Evolutionary conservation across 768 basidiomycete genomes (phyloP).

Genomic region (Trametopsis cervina): DNA sequence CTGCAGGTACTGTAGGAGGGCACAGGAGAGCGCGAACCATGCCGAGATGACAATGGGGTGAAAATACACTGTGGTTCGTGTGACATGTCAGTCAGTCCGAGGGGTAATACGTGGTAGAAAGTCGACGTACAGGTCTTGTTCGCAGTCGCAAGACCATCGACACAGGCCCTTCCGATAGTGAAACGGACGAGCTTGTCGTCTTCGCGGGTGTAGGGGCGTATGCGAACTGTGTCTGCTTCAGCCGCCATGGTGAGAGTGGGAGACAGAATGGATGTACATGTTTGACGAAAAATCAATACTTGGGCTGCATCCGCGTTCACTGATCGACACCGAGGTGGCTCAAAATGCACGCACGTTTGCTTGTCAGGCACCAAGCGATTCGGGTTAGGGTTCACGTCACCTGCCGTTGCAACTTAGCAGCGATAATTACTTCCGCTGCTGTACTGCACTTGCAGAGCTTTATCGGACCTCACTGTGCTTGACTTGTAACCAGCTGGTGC

Average conservation of each 20-base stretch:
- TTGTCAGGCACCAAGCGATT: slow-evolving; percentile 2
- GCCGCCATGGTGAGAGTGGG: slow-evolving; percentile 17
- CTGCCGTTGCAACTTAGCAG: no score
- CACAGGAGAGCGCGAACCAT: slow-evolving; percentile 55
- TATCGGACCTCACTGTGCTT: no score
- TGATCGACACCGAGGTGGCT: neutral
- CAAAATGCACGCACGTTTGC: slow-evolving; percentile 5
- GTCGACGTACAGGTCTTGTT: slow-evolving; percentile 47
- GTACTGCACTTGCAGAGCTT: no score
- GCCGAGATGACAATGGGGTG: slow-evolving; percentile 53
- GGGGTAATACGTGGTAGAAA: neutral
- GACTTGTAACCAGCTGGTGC: no score
- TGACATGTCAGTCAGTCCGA: neutral
- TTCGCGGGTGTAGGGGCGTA: slow-evolving; percentile 41
- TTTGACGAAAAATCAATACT: no score
- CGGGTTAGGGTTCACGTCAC: slow-evolving; percentile 1
- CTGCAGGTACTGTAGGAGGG: slow-evolving; percentile 50
- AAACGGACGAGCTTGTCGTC: slow-evolving; percentile 63
- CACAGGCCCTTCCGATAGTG: slow-evolving; percentile 53
- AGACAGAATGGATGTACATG: neutral
- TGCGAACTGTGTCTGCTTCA: slow-evolving; percentile 22
- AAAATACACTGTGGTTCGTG: slow-evolving; percentile 34
- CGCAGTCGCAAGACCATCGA: slow-evolving; percentile 63
- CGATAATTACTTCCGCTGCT: no score
- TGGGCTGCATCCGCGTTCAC: neutral